Evolutionary conservation across 2,329 filamentous ascomycete genomes (phyloP).

Genomic region (Verticillium albo-atrum): DNA sequence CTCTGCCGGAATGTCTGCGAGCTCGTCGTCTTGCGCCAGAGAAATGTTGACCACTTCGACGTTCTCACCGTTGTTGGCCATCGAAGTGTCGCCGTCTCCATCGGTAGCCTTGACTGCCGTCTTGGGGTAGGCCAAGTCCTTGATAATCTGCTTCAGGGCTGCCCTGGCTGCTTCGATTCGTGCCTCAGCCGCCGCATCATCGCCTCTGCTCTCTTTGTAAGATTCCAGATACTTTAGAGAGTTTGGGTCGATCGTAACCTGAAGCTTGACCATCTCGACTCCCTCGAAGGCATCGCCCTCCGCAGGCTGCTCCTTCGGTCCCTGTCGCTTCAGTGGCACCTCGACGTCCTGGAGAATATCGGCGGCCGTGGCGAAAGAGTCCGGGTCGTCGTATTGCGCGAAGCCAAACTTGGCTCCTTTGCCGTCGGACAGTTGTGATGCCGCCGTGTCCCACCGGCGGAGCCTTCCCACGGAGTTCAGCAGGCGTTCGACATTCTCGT

Average conservation of each 20-base stretch:
- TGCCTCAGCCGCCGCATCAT: slow-evolving; percentile 59
- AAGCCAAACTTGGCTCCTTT: slow-evolving; percentile 90
- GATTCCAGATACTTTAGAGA: slow-evolving; percentile 83
- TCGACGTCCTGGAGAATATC: slow-evolving; percentile 79
- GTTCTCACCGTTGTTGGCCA: slow-evolving; percentile 65
- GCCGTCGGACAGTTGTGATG: slow-evolving; percentile 55
- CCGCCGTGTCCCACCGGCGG: slow-evolving; percentile 78
- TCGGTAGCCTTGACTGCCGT: slow-evolving; percentile 45
- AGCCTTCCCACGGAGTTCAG: slow-evolving; percentile 73
- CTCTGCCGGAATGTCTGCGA: slow-evolving; percentile 91
- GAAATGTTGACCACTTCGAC: slow-evolving; percentile 89
- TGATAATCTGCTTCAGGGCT: slow-evolving; percentile 63
- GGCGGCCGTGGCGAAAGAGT: slow-evolving; percentile 79
- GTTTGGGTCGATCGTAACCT: slow-evolving; percentile 75
- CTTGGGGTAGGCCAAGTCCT: slow-evolving; percentile 67
- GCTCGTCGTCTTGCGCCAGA: slow-evolving; percentile 81
- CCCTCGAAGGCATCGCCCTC: slow-evolving; percentile 41
- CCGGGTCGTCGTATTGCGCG: slow-evolving; percentile 88
- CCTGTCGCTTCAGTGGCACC: slow-evolving; percentile 75
- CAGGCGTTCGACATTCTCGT: slow-evolving; percentile 75
- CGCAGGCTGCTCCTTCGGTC: slow-evolving; percentile 36
- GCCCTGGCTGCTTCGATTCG: slow-evolving; percentile 66
- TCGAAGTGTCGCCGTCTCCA: slow-evolving; percentile 61
- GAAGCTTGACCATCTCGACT: slow-evolving; percentile 66
- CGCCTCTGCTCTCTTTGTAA: slow-evolving; percentile 63